Evolutionary conservation across 176 grass and related monocot species (phyloP), one percentile per base, ranked within the genome.

Genomic region (Oryza longistaminata): DNA sequence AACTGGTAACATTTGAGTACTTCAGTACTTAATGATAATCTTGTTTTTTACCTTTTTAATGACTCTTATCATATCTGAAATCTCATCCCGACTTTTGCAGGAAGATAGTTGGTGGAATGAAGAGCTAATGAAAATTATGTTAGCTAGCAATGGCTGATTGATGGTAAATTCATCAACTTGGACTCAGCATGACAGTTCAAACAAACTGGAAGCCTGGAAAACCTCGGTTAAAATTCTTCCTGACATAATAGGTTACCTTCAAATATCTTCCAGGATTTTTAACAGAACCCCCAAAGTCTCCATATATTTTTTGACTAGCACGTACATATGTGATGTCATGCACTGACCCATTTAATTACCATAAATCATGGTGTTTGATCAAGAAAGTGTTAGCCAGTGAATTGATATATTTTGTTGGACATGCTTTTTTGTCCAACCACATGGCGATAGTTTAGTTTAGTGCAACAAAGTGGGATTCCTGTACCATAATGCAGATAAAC

Each of bases 1-100:
- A 77, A 73, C 9, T 86, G 88, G 88, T 90, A 78, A 33, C 67
- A 5, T 77, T 78, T 86, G 34, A 24, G 15, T 52, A 37, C 35
- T 50, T 26, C 7, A 34, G 15, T 52, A 37, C 35, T 50, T 26
- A 5, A 34, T 19, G 11, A 26, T 79, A 43, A 13, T 16, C 8
- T 50, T 45, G 2, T 35, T 50, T 50, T 24, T 21, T 55, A 48
- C 17, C 78, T 81, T 12, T 26, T 50, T 4, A 12, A 53, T 12
- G 34, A 58, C 49, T 73, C 31, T 11, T 16, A 8, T 16, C 24
- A 40, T 73, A 61, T 61, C 34, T 62, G 21, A 79, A 7, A 5
- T 53, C 1, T 34, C 11, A 62, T 68, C 7, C 6, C 14, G 66
- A 74, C 27, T 35, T 83, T 86, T 70, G 34, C 61, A 90, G 88